These are phyloP conservation scores for Phaeosphaeriaceae sp. DNA, from an alignment of 2,329 filamentous ascomycete species.

Conservation along the genomic window DNA sequence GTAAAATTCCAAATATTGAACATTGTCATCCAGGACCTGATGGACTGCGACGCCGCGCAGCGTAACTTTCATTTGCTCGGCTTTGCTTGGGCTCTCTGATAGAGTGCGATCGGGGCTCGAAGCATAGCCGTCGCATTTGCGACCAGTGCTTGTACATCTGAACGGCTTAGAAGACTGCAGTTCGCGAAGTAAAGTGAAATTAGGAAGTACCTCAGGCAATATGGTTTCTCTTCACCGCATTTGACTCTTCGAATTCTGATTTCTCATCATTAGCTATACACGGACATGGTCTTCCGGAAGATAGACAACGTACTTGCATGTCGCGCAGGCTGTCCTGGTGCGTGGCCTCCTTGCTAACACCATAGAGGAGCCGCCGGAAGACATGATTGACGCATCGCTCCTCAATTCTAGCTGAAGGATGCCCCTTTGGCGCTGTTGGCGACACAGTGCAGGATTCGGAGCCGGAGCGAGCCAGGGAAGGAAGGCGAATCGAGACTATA, in stretches of 20 bases:
- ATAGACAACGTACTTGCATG: constrained; percentile 32
- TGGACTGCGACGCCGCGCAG: not conserved
- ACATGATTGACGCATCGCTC: not conserved
- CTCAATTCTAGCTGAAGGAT: not conserved
- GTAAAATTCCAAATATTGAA: constrained; percentile 51
- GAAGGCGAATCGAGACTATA: not conserved
- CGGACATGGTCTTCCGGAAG: not conserved
- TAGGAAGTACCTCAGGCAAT: constrained; percentile 24
- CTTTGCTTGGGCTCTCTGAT: constrained; percentile 18
- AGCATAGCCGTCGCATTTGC: constrained; percentile 38
- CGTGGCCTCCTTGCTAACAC: constrained; percentile 1
- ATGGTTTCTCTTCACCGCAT: constrained; percentile 29
- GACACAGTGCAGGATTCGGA: not conserved
- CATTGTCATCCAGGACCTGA: constrained; percentile 19
- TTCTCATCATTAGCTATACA: constrained; percentile 2
- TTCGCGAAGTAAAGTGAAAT: not conserved
- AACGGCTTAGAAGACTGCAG: not conserved
- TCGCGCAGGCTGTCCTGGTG: constrained; percentile 30
- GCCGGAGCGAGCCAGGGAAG: not conserved
- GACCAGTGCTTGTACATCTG: constrained; percentile 40
- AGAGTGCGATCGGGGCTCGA: not conserved
- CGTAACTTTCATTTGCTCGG: constrained; percentile 32
- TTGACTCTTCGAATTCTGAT: constrained; percentile 27
- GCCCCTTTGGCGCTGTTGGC: not conserved
- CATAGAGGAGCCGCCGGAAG: not conserved